These are phyloP conservation scores for Thermomyces lanuginosus DNA, from an alignment of 2,329 filamentous ascomycete genomes.

Conservation along the genomic window DNA sequence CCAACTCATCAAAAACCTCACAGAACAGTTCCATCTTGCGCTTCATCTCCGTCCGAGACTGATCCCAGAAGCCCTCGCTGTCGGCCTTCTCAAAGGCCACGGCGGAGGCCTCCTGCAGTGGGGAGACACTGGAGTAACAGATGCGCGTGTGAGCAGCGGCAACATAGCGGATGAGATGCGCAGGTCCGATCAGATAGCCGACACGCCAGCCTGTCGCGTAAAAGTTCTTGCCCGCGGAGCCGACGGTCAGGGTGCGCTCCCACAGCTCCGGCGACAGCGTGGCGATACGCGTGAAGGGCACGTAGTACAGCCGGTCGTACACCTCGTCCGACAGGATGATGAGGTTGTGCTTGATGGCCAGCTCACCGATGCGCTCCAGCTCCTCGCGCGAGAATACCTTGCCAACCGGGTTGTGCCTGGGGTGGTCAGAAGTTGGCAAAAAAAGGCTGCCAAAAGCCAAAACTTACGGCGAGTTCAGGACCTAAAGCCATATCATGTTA, in stretches of 20 bases:
- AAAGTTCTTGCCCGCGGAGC: conserved; percentile 94
- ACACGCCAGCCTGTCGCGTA: conserved; percentile 96
- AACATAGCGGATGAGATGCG: conserved; percentile 79
- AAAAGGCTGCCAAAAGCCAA: background rate
- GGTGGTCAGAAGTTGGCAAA: conserved; percentile 4
- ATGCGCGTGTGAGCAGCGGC: conserved; percentile 87
- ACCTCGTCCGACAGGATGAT: conserved; percentile 87
- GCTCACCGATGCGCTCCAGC: conserved; percentile 64
- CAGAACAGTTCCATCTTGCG: conserved; percentile 78
- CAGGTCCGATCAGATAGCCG: conserved; percentile 81
- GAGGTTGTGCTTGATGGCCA: conserved; percentile 84
- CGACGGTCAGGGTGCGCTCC: conserved; percentile 76
- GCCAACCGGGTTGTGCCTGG: conserved; percentile 75
- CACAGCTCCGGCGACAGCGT: conserved; percentile 84
- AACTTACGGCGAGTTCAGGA: conserved; percentile 35
- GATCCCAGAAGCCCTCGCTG: conserved; percentile 69
- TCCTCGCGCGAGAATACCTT: conserved; percentile 84
- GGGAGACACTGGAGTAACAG: conserved; percentile 86
- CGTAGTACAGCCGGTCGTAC: conserved; percentile 89
- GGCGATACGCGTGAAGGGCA: conserved; percentile 82
- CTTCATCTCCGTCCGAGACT: conserved; percentile 73
- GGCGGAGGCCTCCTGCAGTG: conserved; percentile 83
- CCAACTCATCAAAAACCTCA: conserved; percentile 58
- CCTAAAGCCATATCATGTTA: conserved; percentile 13
- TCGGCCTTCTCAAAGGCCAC: conserved; percentile 90